Evolutionary conservation across 2,329 filamentous ascomycete genomes (phyloP).

Genomic region (Clarireedia hainanense): DNA sequence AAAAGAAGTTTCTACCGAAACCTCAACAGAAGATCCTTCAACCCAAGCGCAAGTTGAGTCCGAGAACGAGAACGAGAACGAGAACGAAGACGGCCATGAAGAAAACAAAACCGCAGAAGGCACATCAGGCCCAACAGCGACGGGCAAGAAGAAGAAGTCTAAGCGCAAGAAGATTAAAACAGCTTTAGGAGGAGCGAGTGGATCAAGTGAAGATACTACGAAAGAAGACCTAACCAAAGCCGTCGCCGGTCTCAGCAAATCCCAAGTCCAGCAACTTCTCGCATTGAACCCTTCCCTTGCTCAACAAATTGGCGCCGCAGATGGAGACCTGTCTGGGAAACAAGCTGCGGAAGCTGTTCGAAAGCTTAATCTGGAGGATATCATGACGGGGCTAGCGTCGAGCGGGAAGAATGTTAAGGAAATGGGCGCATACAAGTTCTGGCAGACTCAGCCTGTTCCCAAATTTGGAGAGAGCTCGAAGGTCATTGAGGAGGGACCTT

Average conservation of each 20-base stretch:
- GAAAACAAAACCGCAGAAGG: conserved; percentile 22
- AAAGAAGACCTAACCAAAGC: conserved; percentile 40
- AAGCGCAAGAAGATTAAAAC: conserved; percentile 54
- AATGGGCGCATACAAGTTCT: conserved; percentile 97
- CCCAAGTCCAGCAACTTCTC: conserved; percentile 58
- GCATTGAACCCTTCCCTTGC: conserved; percentile 66
- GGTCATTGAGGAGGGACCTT: conserved; percentile 66
- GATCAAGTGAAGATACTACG: conserved; percentile 25
- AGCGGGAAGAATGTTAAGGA: conserved; percentile 88
- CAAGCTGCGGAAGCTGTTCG: conserved; percentile 47
- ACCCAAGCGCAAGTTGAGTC: conserved; percentile 35
- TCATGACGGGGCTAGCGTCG: conserved; percentile 67
- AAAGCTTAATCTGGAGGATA: conserved; percentile 59
- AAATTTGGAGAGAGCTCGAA: conserved; percentile 61
- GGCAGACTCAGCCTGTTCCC: conserved; percentile 93
- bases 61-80: conserved; percentile 16
- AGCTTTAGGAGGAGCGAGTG: conserved; percentile 24
- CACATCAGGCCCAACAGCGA: conserved; percentile 22
- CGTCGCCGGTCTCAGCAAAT: conserved; percentile 41
- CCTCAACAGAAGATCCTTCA: conserved; percentile 8
- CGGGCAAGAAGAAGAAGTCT: conserved; percentile 52
- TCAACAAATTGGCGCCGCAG: conserved; percentile 41
- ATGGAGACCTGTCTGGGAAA: conserved; percentile 28
- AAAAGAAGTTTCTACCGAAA: conserved; percentile 33
- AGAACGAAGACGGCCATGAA: conserved; percentile 38